Conservation (phyloP, 139 green algal species). For the Micromonas pusilla region DNA sequence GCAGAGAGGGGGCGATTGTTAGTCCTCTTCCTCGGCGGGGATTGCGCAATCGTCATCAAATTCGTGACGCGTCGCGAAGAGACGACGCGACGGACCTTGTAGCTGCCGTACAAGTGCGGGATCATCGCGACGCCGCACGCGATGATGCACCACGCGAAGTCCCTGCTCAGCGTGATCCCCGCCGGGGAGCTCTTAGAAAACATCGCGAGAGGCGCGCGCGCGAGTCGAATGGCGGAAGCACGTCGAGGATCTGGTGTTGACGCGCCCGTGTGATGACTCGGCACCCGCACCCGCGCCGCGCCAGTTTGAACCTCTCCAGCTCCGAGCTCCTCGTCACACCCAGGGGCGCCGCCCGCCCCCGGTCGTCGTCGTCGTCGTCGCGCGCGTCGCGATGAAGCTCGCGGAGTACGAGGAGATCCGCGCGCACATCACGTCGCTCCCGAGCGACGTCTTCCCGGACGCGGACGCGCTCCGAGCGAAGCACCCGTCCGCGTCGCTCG, state of each 20-base stretch:
- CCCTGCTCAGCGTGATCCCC: no score
- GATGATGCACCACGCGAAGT: no score
- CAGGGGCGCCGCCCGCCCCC: slow-evolving; percentile 76
- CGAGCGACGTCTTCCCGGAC: background rate
- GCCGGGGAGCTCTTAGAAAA: no score
- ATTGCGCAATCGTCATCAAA: background rate
- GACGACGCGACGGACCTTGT: background rate
- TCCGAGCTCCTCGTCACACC: no score
- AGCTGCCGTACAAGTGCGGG: background rate
- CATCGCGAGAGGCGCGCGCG: no score
- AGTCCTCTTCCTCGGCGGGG: background rate
- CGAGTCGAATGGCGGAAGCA: no score
- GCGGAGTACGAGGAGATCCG: slow-evolving; percentile 1
- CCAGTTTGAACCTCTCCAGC: no score
- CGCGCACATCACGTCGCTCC: background rate
- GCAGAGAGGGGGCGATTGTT: no score
- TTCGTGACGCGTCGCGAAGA: background rate
- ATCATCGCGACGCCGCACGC: background rate
- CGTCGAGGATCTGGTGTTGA: no score
- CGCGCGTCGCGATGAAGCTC: slow-evolving; percentile 29
- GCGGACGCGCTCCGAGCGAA: background rate
- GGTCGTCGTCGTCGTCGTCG: slow-evolving; percentile 56
- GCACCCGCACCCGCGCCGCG: no score
- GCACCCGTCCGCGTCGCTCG: slow-evolving; percentile 27
- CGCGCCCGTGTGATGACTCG: no score